Evolutionary conservation across 179 eudicot species (phyloP).

Genomic region (Beta lomatogona): DNA sequence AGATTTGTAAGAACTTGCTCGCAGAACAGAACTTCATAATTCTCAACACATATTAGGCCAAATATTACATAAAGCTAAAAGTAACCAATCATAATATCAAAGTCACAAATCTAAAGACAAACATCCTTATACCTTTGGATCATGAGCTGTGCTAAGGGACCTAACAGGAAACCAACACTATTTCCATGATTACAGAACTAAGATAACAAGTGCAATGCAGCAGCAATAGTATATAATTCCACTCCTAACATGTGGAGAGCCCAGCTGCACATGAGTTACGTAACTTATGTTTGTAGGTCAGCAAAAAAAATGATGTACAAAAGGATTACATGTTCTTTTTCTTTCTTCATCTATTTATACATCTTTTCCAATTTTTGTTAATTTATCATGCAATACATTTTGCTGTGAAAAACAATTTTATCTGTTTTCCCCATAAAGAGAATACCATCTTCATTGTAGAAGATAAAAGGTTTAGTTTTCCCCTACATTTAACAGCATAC

Average conservation of each 20-base stretch:
- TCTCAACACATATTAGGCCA: not conserved
- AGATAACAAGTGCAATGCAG: not conserved
- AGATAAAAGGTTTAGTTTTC: not conserved
- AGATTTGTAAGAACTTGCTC: not conserved
- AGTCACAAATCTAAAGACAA: not conserved
- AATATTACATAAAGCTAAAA: not conserved
- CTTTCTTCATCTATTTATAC: not conserved
- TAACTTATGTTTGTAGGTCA: not conserved
- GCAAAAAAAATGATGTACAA: not conserved
- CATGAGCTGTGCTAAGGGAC: not conserved
- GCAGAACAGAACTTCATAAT: not conserved
- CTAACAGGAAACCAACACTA: not conserved
- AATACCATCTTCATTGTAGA: not conserved
- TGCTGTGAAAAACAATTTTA: not conserved
- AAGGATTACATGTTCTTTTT: not conserved
- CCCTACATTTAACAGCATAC: not conserved
- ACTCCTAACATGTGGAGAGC: not conserved
- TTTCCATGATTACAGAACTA: not conserved
- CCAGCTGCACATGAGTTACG: not conserved
- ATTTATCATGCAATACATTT: not conserved
- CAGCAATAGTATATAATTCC: conserved; percentile 2
- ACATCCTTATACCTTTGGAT: not conserved
- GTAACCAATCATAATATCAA: not conserved
- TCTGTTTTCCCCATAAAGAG: not conserved
- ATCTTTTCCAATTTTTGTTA: not conserved